phyloP scores from a whole-genome alignment of 331 rosid genomes.

The Arachis monticola region DNA sequence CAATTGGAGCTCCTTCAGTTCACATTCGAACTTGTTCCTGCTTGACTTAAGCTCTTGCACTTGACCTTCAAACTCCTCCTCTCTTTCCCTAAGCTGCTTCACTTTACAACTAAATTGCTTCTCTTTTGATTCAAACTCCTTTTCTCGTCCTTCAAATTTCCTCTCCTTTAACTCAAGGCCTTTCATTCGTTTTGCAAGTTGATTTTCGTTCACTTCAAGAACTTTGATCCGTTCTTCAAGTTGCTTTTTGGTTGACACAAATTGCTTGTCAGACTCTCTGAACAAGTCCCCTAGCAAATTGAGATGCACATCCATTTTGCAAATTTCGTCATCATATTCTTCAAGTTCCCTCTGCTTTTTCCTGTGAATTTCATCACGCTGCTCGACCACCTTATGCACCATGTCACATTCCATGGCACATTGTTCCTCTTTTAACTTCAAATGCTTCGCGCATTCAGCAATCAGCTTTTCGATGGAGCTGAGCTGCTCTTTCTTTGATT shows the following conservation, averaged over 20 bases:
- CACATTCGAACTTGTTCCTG: neutral
- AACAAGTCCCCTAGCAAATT: slow-evolving; percentile 1
- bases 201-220: neutral
- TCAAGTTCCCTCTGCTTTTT: slow-evolving; percentile 19
- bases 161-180: neutral
- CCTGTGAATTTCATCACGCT: neutral
- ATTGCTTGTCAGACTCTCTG: slow-evolving; percentile 7
- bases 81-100: neutral
- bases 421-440: neutral
- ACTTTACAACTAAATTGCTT: neutral
- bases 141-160: slow-evolving; percentile 12
- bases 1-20: neutral
- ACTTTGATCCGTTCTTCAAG: slow-evolving; percentile 2
- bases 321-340: slow-evolving; percentile 11
- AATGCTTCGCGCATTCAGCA: neutral
- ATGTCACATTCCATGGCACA: neutral
- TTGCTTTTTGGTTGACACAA: neutral
- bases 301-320: neutral
- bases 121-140: slow-evolving; percentile 18
- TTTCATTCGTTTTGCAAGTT: neutral
- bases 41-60: neutral
- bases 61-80: slow-evolving; percentile 29
- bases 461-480: neutral
- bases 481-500: neutral
- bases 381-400: neutral